Evolutionary conservation across 2,329 filamentous ascomycete species (phyloP), one percentile per base, ranked within the genome.

Genomic region (Phyllosticta citrichinensis): DNA sequence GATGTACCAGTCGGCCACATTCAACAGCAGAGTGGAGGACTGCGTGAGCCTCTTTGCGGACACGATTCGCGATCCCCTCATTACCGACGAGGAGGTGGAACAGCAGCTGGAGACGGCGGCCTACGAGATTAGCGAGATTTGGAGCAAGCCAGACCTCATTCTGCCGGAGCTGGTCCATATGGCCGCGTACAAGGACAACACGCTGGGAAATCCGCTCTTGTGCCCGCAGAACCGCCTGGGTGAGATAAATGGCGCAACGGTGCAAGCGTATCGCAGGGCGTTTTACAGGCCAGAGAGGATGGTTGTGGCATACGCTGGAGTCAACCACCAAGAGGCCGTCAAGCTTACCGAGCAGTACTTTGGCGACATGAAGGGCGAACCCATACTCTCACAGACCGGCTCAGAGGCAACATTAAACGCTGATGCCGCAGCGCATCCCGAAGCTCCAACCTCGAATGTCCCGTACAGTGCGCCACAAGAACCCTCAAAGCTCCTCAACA

Each of bases 1-100:
- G 77, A 99, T 99, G 94, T 99, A 99, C 79, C 94, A 99, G 75
- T 90, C 91, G 1, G 94, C 94, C 25, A 97, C 92, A 30, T 99
- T 99, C 83, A 99, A 99, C 79, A 87, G 87, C 25, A 87, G 91
- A 19, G 91, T 99, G 9, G 87, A 89, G 6, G 85, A 85, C 9
- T 91, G 93, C 12, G 84, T 96, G 24, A 90, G 82, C 30, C 77
- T 99, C 19, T 83, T 99, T 51, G 93, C 94, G 62, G 94, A 99
- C 74, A 97, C 94, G 33, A 95, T 99, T 64, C 87, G 91, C 62
- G 84, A 95, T 66, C 91, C 94, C 5, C 75, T 82, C 60, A 87
- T 97, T 66, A 95, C 90, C 9, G 88, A 95, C 25, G 85, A 89
- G 20, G 94, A 99, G 75, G 89, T 99, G 0, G 77, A 82, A 20